phyloP scores from a whole-genome alignment of 805 yeast genomes.

The Kodamaea restingae region DNA sequence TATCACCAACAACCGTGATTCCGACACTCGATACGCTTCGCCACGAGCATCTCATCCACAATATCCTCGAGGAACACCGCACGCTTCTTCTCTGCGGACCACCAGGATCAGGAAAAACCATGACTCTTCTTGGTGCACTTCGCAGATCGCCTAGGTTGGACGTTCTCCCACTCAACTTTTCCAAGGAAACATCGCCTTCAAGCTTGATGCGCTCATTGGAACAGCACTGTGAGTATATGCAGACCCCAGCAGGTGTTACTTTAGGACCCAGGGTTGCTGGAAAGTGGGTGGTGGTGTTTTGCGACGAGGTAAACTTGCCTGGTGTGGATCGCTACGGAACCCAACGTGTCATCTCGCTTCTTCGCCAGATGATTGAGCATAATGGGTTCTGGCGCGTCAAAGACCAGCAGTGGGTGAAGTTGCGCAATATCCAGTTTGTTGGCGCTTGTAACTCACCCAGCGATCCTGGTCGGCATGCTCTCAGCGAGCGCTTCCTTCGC shows the following conservation, averaged over 20 bases:
- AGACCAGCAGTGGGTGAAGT: constrained; percentile 60
- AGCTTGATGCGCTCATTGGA: constrained; percentile 62
- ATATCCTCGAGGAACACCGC: constrained; percentile 50
- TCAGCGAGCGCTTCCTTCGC: constrained; percentile 61
- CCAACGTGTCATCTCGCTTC: constrained; percentile 63
- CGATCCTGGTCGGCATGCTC: constrained; percentile 64
- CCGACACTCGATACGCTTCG: constrained; percentile 76
- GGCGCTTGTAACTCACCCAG: constrained; percentile 93
- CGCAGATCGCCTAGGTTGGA: constrained; percentile 54
- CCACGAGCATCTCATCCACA: constrained; percentile 58
- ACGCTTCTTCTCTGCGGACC: constrained; percentile 87
- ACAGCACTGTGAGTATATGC: constrained; percentile 63
- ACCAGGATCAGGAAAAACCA: constrained; percentile 96
- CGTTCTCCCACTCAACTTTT: constrained; percentile 70
- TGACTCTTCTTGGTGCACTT: constrained; percentile 74
- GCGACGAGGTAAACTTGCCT: constrained; percentile 90
- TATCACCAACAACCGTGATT: constrained; percentile 60
- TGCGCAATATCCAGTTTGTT: constrained; percentile 71
- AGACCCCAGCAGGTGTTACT: constrained; percentile 46
- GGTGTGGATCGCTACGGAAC: constrained; percentile 66
- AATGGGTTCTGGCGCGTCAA: constrained; percentile 71
- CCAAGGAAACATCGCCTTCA: constrained; percentile 69
- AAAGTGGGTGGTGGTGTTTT: constrained; percentile 75
- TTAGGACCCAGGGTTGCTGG: constrained; percentile 60
- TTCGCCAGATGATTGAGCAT: constrained; percentile 71